These are phyloP conservation scores for Arthromyces matolae DNA, from an alignment of 768 basidiomycete species.

Conservation along the genomic window DNA sequence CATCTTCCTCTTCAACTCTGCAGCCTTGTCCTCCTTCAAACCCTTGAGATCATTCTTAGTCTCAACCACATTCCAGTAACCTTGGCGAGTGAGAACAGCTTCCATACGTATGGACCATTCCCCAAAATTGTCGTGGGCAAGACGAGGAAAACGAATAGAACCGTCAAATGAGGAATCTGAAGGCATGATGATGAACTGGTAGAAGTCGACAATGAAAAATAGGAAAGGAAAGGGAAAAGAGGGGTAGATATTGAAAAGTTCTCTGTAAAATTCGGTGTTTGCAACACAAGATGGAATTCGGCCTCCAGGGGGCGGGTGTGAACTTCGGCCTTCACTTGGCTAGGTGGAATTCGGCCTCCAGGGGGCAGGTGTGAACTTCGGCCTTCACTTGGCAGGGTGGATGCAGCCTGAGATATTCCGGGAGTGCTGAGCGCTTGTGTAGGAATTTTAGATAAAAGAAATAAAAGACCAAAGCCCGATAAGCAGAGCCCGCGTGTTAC, in stretches of 20 bases:
- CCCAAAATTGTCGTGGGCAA: neutral
- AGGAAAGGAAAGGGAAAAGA: neutral
- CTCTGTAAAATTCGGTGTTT: neutral
- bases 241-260: neutral
- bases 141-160: neutral
- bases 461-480: too few species aligned
- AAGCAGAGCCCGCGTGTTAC: too few species aligned
- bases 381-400: neutral
- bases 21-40: neutral
- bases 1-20: neutral
- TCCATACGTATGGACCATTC: conserved; percentile 4
- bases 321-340: neutral
- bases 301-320: neutral
- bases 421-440: neutral
- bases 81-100: neutral
- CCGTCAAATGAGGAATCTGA: neutral
- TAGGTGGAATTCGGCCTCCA: neutral
- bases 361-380: neutral
- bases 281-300: neutral
- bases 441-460: too few species aligned
- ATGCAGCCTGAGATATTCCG: neutral
- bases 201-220: neutral
- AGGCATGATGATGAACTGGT: neutral
- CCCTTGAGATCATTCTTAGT: neutral
- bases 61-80: neutral